These are phyloP conservation scores for Epichloe baconii DNA, from an alignment of 2,329 filamentous ascomycete species.

Conservation along the genomic window DNA sequence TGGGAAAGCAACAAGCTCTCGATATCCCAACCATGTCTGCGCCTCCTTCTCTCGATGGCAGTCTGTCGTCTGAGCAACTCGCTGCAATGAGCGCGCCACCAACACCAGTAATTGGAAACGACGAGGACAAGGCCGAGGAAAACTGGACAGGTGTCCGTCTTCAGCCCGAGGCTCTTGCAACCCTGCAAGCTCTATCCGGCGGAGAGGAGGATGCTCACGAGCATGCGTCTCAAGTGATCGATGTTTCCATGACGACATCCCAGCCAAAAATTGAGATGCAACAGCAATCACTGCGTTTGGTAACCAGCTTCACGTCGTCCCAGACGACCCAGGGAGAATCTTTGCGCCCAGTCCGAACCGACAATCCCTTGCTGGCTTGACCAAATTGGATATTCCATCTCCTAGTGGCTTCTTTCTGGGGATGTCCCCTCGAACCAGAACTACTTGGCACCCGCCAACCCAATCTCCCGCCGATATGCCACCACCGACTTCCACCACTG, in stretches of 20 bases:
- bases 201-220: constrained; percentile 43
- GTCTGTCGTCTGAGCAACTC: constrained; percentile 76
- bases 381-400: constrained; percentile 76
- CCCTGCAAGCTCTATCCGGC: constrained; percentile 58
- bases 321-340: constrained; percentile 10
- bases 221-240: constrained; percentile 28
- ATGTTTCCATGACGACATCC: constrained; percentile 24
- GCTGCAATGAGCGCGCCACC: constrained; percentile 71
- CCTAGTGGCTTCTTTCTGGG: constrained; percentile 87
- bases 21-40: constrained; percentile 63
- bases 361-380: constrained; percentile 58
- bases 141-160: constrained; percentile 64
- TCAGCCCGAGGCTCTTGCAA: constrained; percentile 68
- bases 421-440: constrained; percentile 59
- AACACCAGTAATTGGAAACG: constrained; percentile 58
- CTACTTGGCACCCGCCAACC: constrained; percentile 63
- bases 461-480: constrained; percentile 38
- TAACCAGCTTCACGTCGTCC: constrained; percentile 26
- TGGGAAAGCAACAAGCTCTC: constrained; percentile 48
- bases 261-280: constrained; percentile 29
- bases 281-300: constrained; percentile 36
- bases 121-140: constrained; percentile 39
- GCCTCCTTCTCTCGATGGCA: constrained; percentile 81
- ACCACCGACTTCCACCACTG: constrained; percentile 76
- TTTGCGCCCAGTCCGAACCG: constrained; percentile 22